These are phyloP conservation scores for Echites panduratus DNA, from an alignment of 257 asterid species.

Conservation along the genomic window DNA sequence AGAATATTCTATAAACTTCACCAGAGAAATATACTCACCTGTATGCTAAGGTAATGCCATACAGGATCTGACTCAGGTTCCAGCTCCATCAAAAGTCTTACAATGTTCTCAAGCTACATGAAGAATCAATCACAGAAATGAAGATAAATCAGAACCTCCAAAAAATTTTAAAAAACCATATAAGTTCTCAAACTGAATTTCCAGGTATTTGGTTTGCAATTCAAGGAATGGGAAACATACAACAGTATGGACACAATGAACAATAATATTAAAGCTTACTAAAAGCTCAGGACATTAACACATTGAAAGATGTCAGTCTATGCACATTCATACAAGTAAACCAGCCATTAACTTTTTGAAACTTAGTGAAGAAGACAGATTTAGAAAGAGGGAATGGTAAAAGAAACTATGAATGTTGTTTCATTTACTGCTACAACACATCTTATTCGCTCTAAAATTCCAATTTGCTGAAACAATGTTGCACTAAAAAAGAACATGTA, in stretches of 20 bases:
- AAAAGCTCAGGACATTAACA: neutral
- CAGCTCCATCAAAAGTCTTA: slow-evolving; percentile 90
- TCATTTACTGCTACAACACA: neutral
- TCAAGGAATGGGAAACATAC: neutral
- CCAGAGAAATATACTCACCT: slow-evolving; percentile 43
- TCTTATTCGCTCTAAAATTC: neutral
- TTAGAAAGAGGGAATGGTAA: neutral
- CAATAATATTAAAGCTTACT: neutral
- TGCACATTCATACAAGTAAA: neutral
- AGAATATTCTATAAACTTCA: slow-evolving; percentile 1
- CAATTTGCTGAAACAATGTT: neutral
- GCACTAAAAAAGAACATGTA: neutral
- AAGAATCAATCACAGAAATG: slow-evolving; percentile 24
- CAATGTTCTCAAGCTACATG: slow-evolving; percentile 91
- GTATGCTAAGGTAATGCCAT: slow-evolving; percentile 82
- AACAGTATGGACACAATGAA: neutral
- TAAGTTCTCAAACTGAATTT: neutral
- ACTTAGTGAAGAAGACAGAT: neutral
- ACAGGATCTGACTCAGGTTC: slow-evolving; percentile 98
- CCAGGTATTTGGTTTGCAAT: neutral
- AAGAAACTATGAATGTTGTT: neutral
- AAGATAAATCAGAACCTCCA: slow-evolving; percentile 5
- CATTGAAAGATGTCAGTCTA: neutral
- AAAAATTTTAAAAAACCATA: neutral
- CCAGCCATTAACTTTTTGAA: neutral